Evolutionary conservation across 169 alveolate genomes (phyloP), one percentile per base, ranked within the genome.

Genomic region (Plasmodium reichenowi): DNA sequence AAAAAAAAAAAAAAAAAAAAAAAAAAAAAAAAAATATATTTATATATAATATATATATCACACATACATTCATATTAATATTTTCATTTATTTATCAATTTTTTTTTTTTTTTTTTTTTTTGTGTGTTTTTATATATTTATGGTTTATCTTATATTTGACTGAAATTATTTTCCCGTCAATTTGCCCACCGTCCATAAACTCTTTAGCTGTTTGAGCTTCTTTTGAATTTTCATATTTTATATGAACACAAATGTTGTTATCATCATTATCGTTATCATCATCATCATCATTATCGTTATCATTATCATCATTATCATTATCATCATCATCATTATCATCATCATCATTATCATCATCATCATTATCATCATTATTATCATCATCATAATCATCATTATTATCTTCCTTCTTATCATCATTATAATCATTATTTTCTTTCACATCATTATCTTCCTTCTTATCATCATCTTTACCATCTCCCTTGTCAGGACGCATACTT

Each of bases 151-250:
- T 29, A 76, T 76, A 66, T 64, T 76, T 76, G 47, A 76, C 22
- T 45, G 89, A 76, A 22, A 76, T 58, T 6, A 72, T 76, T 64
- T 76, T 76, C 13, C 89, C 89, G 64, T 76, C 89, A 12, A 76
- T 76, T 43, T 76, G 89, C 0, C 89, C 89, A 9, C 89, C 89
- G 8, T 76, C 54, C 89, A 76, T 76, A 66, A 47, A 64, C 22
- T 76, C 89, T 45, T 22, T 76, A 50, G 89, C 89, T 17, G 38
- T 43, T 43, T 38, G 64, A 22, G 89, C 89, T 17, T 76, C 75
- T 32, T 26, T 26, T n/a, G 29, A 67, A 20, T 76, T 76, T 63
- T 76, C 89, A 48, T 64, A 76, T 47, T 76, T 66, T 24, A 76
- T 50, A 50, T 50, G 64, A 10, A 76, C 89, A 71, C 76, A 50